Evolutionary conservation across 345 rosid species (phyloP), one percentile per base, ranked within the genome.

Genomic region (Syzygium aqueum): DNA sequence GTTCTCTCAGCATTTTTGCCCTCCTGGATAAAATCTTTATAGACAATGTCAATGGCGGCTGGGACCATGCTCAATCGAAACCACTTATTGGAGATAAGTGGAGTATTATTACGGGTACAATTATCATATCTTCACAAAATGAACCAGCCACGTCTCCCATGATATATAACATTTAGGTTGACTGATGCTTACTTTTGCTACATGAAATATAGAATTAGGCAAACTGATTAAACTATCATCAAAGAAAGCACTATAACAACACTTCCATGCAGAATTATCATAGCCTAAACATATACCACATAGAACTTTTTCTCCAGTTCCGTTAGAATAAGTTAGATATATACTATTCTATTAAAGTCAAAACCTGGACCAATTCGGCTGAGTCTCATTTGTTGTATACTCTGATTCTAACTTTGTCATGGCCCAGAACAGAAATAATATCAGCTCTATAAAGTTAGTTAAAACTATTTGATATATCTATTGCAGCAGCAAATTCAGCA

Each of bases 11-110:
- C 92, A 90, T 95, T 97, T 90, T 89, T 94, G 16, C 95, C 98
- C 92, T 97, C 99, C 88, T 93, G 96, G 83, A 93, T 90, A 90
- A 97, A 97, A 94, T 97, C 99, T 96, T 94, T 80, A 78, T 33
- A 73, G 80, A 73, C 80, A 73, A 73, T 73, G 80, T 73, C 80
- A 73, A 73, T 73, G 80, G 49, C 13, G 4, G 80, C 80, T 73
- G 21, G 80, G 25, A 17, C 12, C 27, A 56, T 56, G n/a, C 61
- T 73, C 80, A 17, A 73, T 73, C 25, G 10, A 33, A 33, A 16
- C 25, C 80, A 33, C 49, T 73, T 73, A 9, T 33, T 33, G 57
- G 57, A 54, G 25, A 54, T 54, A 21, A 54, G 57, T 21, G 57
- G 57, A 73, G 43, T 33, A 37, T 33, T 73, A 73, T 73, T 11